Evolutionary conservation across 495 filamentous ascomycete species (phyloP).

Genomic region (Aspergillus egyptiacus): DNA sequence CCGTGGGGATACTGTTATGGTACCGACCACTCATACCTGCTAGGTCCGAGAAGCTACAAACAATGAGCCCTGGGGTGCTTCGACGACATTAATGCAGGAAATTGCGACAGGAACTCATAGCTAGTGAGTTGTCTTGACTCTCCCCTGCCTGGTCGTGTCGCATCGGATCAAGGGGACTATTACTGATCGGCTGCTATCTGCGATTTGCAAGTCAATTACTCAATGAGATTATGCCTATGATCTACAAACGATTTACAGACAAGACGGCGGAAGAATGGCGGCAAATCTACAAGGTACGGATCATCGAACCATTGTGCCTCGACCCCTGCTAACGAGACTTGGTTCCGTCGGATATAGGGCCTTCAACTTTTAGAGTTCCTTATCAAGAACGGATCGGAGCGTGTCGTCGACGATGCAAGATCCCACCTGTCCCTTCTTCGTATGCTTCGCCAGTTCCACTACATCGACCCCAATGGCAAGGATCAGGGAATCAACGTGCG

Average conservation of each 20-base stretch:
- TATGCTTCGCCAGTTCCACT: constrained; percentile 99
- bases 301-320: background rate
- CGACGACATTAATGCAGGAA: constrained; percentile 88
- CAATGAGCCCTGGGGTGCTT: constrained; percentile 95
- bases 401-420: constrained; percentile 95
- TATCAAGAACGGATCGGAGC: constrained; percentile 96
- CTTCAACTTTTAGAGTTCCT: constrained; percentile 96
- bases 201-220: constrained; percentile 69
- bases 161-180: constrained; percentile 3
- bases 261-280: constrained; percentile 98
- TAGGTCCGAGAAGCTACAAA: constrained; percentile 95
- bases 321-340: background rate
- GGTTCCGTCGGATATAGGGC: constrained; percentile 38
- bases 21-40: constrained; percentile 16
- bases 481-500: constrained; percentile 98
- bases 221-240: constrained; percentile 99
- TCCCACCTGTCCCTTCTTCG: constrained; percentile 91
- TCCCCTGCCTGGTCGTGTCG: constrained; percentile 2
- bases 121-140: constrained; percentile 61
- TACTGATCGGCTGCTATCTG: constrained; percentile 15
- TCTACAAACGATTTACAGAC: constrained; percentile 98
- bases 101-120: constrained; percentile 97
- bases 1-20: background rate
- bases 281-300: constrained; percentile 87
- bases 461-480: constrained; percentile 92